Base-by-base conservation (phyloP, 179 eudicot species). In the Spinacia oleracea region DNA sequence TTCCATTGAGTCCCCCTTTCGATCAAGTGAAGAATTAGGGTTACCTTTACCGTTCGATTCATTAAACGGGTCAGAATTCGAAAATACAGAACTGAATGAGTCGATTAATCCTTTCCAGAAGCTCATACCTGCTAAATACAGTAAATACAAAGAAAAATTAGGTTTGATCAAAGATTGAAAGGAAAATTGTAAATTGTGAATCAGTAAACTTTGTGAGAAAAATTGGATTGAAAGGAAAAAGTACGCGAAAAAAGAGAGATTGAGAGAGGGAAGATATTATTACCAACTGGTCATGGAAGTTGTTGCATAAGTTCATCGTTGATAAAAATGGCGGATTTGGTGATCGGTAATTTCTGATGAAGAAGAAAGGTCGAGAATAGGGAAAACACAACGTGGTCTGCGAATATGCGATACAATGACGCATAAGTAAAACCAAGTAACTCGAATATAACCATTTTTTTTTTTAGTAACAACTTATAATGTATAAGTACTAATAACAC, bases 41-140 rank as follows among this genome's bases (percentile, higher is more conserved):
- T 84, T 89, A 65, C 46, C 82, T 40, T 64, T 78, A 83, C 65
- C 56, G 76, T 67, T 80, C 8, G 86, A 68, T 27, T 89, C 71
- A 21, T 84, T 78, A 9, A 83, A 18, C 34, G 85, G 55, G 11
- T 78, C 74, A 15, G 90, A 46, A 72, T 84, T 80, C 1, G 90
- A 68, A 65, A 93, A 83, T 70, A 90, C 59, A 16, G 91, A 87
- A 75, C 82, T 86, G 60, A 93, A 21, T 14, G 90, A 84, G 32
- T 86, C 90, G 53, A 83, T 10, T 21, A 92, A 43, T 79, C 86
- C 89, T 87, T 89, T 86, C 83, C 89, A 76, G 10, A 89, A 82
- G 80, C 92, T 92, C 97, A 93, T 93, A 10, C 62, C 86, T 83
- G 84, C 31, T 34, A 18, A 46, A 71, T 76, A 25, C 25, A 21